These are phyloP conservation scores for Cladorrhinum sp. DNA, from an alignment of 2,329 filamentous ascomycete genomes.

Conservation along the genomic window DNA sequence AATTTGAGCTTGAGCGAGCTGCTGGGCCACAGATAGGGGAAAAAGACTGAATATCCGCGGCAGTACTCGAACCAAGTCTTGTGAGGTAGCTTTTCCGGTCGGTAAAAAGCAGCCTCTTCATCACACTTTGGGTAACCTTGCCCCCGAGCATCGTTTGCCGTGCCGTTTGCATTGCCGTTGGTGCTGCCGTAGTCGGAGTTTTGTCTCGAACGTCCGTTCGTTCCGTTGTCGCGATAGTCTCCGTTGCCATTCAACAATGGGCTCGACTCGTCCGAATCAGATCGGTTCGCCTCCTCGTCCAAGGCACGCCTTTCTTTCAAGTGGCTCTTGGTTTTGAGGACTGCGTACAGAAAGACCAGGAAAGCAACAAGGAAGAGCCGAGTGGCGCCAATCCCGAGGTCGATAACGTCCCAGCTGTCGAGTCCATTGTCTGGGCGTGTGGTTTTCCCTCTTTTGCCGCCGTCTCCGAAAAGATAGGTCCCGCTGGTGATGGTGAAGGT, in stretches of 20 bases:
- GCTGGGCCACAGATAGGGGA: conserved; percentile 94
- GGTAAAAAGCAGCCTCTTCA: conserved; percentile 77
- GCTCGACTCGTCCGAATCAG: conserved; percentile 54
- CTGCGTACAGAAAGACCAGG: conserved; percentile 53
- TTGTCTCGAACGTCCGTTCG: conserved; percentile 22
- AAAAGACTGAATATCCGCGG: conserved; percentile 86
- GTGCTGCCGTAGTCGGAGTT: conserved; percentile 26
- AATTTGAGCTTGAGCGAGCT: conserved; percentile 71
- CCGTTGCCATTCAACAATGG: conserved; percentile 56
- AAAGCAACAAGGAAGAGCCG: conserved; percentile 59
- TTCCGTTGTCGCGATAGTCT: conserved; percentile 29
- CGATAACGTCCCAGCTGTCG: conserved; percentile 57
- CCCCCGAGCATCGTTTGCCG: conserved; percentile 43
- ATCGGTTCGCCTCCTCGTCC: conserved; percentile 40
- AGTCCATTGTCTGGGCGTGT: conserved; percentile 36
- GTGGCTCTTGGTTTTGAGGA: conserved; percentile 42
- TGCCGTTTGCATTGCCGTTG: conserved; percentile 30
- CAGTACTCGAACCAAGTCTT: conserved; percentile 97
- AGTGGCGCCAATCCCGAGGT: conserved; percentile 63
- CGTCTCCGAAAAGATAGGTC: conserved; percentile 26
- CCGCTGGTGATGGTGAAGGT: conserved; percentile 64
- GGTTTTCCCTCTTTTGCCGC: conserved; percentile 38
- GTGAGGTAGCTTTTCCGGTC: conserved; percentile 79
- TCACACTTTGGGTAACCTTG: conserved; percentile 47
- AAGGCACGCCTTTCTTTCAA: conserved; percentile 40